Base-by-base conservation (phyloP, 495 filamentous ascomycete genomes). In the Xylaria bambusicola region DNA sequence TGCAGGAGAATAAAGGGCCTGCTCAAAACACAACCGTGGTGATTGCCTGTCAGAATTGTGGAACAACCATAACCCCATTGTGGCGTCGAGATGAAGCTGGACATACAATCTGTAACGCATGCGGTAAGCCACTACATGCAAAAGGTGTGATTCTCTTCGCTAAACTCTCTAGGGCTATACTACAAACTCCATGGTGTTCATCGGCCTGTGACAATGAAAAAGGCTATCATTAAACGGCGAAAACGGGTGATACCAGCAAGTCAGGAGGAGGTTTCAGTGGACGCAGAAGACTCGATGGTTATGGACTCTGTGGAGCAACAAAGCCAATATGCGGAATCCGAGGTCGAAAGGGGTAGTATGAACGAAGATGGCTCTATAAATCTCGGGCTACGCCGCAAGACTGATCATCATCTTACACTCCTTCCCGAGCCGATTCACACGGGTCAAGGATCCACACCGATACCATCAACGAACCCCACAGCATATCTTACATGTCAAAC, bases 51-150 rank as follows among this genome's bases (percentile, higher is more conserved):
- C 93, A 97, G 66, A 99, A 99, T 68, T 99, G 94, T 73, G 91
- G 88, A 17, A 99, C 95, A 38, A 98, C 93, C 1, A 91, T 98
- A 60, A 99, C 94, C 26, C 94, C 94, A 12, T 78, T 99, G 26
- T 99, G 94, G 94, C 82, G 94, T 66, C 86, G 94, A 62, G 94
- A 98, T 71, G 94, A 96, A 72, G 85, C 86, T 63, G 95, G 95
- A 13, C 92, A 97, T 78, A 97, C 92, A 4, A 98, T 98, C 60
- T 98, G 94, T 77, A 98, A 98, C 77, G 94, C 94, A 52, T 98
- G 94, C 74, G 94, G 94, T 96, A 83, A 67, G 91, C 81, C 61
- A 44, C 44, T 23, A 2, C 56, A 40, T 55, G n/a, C 10, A n/a
- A 8, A 12, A 52, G 15, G 40, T 8, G 13, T 27, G 20, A 20